Conservation (phyloP, 768 basidiomycete species). For the Fomitopsis serialis region DNA sequence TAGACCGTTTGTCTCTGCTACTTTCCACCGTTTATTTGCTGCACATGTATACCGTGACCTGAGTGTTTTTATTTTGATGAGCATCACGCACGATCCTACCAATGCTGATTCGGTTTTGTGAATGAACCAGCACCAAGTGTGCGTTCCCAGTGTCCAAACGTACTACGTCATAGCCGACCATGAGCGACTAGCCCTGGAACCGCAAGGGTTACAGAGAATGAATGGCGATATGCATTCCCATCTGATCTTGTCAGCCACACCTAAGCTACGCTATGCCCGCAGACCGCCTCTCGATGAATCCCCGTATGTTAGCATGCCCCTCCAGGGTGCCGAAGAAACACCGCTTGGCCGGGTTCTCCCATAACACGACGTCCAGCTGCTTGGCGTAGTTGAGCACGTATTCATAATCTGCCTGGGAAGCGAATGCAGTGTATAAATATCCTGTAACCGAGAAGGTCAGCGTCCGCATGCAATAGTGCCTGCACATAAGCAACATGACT, state of each 20-base stretch:
- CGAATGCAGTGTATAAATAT: constrained; percentile 84
- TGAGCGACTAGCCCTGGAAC: background rate
- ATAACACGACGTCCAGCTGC: constrained; percentile 75
- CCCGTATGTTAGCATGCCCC: constrained; percentile 73
- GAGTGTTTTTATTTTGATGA: no score
- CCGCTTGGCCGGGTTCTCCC: constrained; percentile 70
- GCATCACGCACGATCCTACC: no score
- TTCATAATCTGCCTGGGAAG: constrained; percentile 83
- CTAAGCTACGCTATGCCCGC: constrained; percentile 18
- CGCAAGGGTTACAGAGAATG: background rate
- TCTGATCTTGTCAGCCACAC: background rate
- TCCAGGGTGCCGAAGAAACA: constrained; percentile 82
- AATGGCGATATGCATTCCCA: background rate
- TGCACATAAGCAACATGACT: constrained; percentile 8
- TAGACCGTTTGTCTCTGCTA: background rate
- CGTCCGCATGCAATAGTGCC: constrained; percentile 1
- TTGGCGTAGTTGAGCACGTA: constrained; percentile 82
- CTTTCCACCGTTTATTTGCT: no score
- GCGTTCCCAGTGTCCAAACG: background rate
- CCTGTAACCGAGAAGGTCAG: constrained; percentile 40
- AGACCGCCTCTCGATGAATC: constrained; percentile 71
- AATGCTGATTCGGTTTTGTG: background rate
- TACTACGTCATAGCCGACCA: background rate
- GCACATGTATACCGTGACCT: no score
- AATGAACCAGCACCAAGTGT: background rate